Conservation (phyloP, 2,329 filamentous ascomycete species). For the Ophiostoma perfectum region DNA sequence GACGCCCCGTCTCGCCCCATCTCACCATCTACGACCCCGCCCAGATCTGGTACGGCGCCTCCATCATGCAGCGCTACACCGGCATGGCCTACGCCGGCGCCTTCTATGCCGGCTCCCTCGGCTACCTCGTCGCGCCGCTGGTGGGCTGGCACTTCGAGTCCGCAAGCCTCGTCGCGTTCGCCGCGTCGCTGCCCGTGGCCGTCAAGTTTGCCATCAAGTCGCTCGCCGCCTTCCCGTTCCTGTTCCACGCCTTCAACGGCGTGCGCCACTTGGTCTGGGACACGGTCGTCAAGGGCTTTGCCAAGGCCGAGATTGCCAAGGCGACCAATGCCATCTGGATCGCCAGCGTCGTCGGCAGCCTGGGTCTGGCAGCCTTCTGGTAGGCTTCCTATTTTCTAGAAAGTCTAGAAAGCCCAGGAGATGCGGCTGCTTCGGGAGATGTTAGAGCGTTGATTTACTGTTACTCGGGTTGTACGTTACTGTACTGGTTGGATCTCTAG, state of each 20-base stretch:
- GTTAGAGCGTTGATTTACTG: constrained; percentile 9
- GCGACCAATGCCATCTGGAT: constrained; percentile 47
- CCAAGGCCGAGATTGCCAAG: constrained; percentile 42
- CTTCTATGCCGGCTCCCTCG: constrained; percentile 73
- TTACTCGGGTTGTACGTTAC: neutral
- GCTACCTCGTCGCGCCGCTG: constrained; percentile 75
- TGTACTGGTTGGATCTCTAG: constrained; percentile 2
- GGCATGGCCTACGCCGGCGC: constrained; percentile 64
- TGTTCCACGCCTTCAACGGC: constrained; percentile 54
- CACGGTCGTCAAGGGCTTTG: constrained; percentile 44
- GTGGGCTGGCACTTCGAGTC: constrained; percentile 60
- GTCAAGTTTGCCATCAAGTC: constrained; percentile 56
- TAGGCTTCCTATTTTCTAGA: neutral
- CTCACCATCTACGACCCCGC: constrained; percentile 78
- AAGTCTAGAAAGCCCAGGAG: neutral
- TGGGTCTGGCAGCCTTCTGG: constrained; percentile 45
- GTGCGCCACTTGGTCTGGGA: constrained; percentile 52
- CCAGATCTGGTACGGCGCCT: constrained; percentile 76
- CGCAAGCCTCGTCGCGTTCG: constrained; percentile 54
- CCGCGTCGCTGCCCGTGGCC: constrained; percentile 53
- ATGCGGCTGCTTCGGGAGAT: neutral
- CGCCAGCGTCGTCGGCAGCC: constrained; percentile 39
- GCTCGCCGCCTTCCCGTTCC: constrained; percentile 53
- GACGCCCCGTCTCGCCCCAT: constrained; percentile 79
- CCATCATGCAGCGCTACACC: constrained; percentile 75